A percentile compares a stretch with the other conserved stretches of the same genome.
Evolutionary conservation across 805 yeast species (phyloP).

Genomic region (Ogataea neopini): DNA sequence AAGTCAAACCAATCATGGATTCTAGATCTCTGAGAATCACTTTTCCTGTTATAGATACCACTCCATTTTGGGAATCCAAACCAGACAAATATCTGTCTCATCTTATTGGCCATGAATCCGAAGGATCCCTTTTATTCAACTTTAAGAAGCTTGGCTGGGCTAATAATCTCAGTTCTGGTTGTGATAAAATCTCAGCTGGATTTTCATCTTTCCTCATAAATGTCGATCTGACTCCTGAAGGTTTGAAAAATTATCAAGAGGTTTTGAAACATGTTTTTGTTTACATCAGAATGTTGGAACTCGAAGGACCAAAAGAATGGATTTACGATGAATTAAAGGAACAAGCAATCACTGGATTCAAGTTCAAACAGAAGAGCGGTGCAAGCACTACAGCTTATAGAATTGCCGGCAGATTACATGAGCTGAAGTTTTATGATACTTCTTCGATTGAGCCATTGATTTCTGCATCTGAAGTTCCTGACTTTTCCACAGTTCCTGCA

Average conservation of each 20-base stretch:
- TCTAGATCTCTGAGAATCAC: slow-evolving; percentile 62
- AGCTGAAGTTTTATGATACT: slow-evolving; percentile 25
- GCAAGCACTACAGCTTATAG: slow-evolving; percentile 72
- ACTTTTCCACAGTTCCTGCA: slow-evolving; percentile 52
- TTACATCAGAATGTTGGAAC: slow-evolving; percentile 63
- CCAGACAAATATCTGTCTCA: slow-evolving; percentile 78
- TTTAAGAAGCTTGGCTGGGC: slow-evolving; percentile 81
- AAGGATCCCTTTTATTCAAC: slow-evolving; percentile 74
- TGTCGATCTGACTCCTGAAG: slow-evolving; percentile 74
- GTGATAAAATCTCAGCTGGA: slow-evolving; percentile 63
- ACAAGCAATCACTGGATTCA: slow-evolving; percentile 68
- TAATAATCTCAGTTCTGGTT: slow-evolving; percentile 73
- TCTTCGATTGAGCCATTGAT: slow-evolving; percentile 19
- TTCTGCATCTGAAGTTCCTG: slow-evolving; percentile 7
- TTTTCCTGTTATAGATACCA: slow-evolving; percentile 77
- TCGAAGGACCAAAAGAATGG: slow-evolving; percentile 72
- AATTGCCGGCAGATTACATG: slow-evolving; percentile 32
- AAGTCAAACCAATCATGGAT: slow-evolving; percentile 84
- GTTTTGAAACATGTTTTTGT: slow-evolving; percentile 65
- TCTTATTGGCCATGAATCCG: slow-evolving; percentile 88
- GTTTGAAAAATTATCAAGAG: slow-evolving; percentile 62
- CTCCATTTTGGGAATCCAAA: slow-evolving; percentile 61
- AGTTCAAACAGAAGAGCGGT: slow-evolving; percentile 74
- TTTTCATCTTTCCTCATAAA: slow-evolving; percentile 67
- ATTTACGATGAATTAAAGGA: slow-evolving; percentile 74